A percentile compares a stretch with the other conserved stretches of the same genome.
phyloP scores from a whole-genome alignment of 164 flowering plant genomes.

The Stephania yunnanensis region DNA sequence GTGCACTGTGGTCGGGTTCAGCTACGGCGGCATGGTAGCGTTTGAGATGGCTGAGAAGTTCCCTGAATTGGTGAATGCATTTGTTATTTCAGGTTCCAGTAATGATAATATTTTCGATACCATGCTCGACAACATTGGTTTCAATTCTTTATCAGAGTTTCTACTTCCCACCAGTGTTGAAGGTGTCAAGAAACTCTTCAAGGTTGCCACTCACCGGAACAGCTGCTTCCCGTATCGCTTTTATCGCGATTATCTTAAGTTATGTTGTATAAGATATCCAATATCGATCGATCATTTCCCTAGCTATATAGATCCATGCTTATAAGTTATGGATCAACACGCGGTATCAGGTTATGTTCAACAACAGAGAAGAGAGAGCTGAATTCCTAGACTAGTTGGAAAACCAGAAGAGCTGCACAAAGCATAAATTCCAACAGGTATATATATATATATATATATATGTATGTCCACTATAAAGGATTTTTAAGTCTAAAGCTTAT shows the following conservation, averaged over 20 bases:
- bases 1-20: conserved; percentile 66
- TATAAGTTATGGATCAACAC: neutral
- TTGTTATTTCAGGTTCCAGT: conserved; percentile 72
- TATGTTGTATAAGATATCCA: conserved; percentile 11
- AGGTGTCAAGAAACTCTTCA: conserved; percentile 64
- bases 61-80: conserved; percentile 47
- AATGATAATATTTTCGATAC: conserved; percentile 35
- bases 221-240: conserved; percentile 68
- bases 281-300: no score
- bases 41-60: conserved; percentile 60
- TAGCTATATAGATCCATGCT: no score
- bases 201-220: conserved; percentile 59
- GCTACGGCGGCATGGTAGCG: conserved; percentile 88
- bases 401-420: conserved; percentile 40
- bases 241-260: conserved; percentile 66
- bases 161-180: conserved; percentile 57
- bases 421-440: conserved; percentile 68
- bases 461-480: neutral
- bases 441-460: no score
- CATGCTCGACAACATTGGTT: conserved; percentile 43
- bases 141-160: conserved; percentile 60
- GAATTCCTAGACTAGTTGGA: conserved; percentile 70
- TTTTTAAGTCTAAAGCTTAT: neutral
- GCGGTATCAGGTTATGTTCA: conserved; percentile 69
- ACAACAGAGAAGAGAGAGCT: conserved; percentile 76